Evolutionary conservation across 495 filamentous ascomycete genomes (phyloP), one percentile per base, ranked within the genome.

Genomic region (Penicillium macrosclerotiorum): DNA sequence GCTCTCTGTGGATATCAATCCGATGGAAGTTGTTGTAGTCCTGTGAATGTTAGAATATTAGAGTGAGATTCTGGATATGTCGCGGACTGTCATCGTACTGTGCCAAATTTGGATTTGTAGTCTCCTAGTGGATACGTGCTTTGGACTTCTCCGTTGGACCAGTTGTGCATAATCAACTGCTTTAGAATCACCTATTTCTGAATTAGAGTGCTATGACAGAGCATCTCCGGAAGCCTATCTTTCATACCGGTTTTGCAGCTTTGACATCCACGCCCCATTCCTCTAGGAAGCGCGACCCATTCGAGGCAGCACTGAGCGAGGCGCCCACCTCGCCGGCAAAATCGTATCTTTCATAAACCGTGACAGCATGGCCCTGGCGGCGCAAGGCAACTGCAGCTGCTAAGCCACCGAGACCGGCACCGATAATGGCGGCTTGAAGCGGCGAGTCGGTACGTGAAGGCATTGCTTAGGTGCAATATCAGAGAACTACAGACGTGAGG

Each of bases 371-470:
- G 5, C 78, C 78, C 27, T 72, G 60, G 9, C 69, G 69, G 20
- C 75, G 69, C 4, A 83, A 51, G 8, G 64, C 69, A n/a, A 80
- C 66, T 1, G 78, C 77, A 5, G 77, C 72, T 2, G 68, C 56
- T 8, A 80, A 55, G 9, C 78, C 77, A n/a, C 75, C 75, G 17
- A 81, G 76, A 3, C 78, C 77, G 6, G 72, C 78, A 11, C 77
- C 78, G 12, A 79, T 69, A 27, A 81, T 69, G 56, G 61, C 61
- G 8, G 62, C 40, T 36, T 53, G 49, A 27, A 57, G 54, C 11
- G 50, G 54, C 5, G 37, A 47, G 38, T 57, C 54, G 18, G 50
- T 57, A 34, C 54, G 54, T 27, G 54, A 49, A 33, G 54, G 54
- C 54, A 57, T 57, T 0, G 31, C 43, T 25, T 18, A 17, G 8